Percentiles rank a stretch among this genome's conserved stretches.
These are phyloP conservation scores for Colletotrichum musicola DNA, from an alignment of 2,329 filamentous ascomycete genomes.

Conservation along the genomic window DNA sequence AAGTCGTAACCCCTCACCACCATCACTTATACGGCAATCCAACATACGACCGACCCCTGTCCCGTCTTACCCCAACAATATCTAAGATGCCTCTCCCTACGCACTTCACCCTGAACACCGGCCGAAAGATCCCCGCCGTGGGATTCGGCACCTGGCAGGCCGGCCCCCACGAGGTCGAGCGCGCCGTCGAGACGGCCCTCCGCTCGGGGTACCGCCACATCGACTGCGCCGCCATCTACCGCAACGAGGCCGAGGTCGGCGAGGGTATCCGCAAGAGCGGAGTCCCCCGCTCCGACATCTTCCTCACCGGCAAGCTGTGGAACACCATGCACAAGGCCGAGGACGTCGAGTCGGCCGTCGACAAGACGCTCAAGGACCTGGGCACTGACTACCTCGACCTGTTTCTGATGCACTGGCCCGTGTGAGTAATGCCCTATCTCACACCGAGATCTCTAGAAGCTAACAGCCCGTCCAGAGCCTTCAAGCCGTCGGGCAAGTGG, in stretches of 20 bases:
- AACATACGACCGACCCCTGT: not conserved
- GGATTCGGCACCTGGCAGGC: conserved; percentile 44
- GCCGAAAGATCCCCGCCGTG: conserved; percentile 40
- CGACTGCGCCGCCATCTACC: conserved; percentile 62
- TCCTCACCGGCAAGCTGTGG: conserved; percentile 73
- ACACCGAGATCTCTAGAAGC: not conserved
- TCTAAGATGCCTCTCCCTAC: conserved; percentile 36
- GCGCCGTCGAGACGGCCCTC: conserved; percentile 61
- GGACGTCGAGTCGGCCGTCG: conserved; percentile 61
- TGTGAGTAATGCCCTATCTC: conserved; percentile 39
- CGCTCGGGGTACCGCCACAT: conserved; percentile 59
- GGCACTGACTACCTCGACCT: conserved; percentile 66
- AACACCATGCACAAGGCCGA: conserved; percentile 65
- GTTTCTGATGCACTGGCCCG: conserved; percentile 64
- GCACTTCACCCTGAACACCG: conserved; percentile 42
- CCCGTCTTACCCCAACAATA: not conserved
- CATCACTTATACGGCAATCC: conserved; percentile 1
- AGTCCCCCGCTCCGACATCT: conserved; percentile 55
- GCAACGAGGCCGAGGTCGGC: conserved; percentile 58
- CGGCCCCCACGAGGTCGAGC: conserved; percentile 57
- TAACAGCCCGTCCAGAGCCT: conserved; percentile 49
- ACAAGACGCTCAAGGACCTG: conserved; percentile 62
- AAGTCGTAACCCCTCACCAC: not conserved
- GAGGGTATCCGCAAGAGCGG: conserved; percentile 55
- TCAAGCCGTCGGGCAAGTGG: conserved; percentile 64